phyloP scores from a whole-genome alignment of 1,284 basidiomycete species.

The Leccinum fuscescens region DNA sequence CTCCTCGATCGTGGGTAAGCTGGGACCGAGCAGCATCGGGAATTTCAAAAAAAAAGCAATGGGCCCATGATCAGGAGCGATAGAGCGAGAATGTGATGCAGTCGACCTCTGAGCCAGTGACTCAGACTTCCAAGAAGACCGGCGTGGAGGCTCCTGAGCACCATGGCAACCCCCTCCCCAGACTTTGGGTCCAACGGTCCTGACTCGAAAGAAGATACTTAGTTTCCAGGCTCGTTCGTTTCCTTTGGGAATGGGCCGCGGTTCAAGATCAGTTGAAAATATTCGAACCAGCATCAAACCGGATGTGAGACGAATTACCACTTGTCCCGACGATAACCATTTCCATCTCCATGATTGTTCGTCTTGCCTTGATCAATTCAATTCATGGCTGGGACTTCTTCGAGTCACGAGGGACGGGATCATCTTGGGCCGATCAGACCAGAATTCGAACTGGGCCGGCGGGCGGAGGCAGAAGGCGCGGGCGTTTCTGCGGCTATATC shows the following conservation, averaged over 20 bases:
- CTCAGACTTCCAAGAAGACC: not conserved
- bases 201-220: slow-evolving; percentile 4
- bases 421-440: not conserved
- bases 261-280: not conserved
- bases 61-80: not conserved
- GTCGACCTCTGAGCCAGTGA: slow-evolving; percentile 10
- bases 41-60: not conserved
- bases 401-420: not conserved
- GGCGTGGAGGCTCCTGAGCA: not conserved
- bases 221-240: not conserved
- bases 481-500: not conserved
- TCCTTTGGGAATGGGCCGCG: not conserved
- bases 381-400: not conserved
- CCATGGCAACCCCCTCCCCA: slow-evolving; percentile 10
- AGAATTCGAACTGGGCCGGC: not conserved
- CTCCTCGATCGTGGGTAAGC: slow-evolving; percentile 12
- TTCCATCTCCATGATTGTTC: not conserved
- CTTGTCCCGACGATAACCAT: not conserved
- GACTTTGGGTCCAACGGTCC: not conserved
- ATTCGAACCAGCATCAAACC: slow-evolving; percentile 2
- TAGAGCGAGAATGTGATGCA: not conserved
- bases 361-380: not conserved
- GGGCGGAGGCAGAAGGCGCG: not conserved
- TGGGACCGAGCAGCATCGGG: slow-evolving; percentile 4
- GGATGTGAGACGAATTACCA: slow-evolving; percentile 2